phyloP scores from a whole-genome alignment of 257 asterid genomes.

The Lavandula angustifolia region DNA sequence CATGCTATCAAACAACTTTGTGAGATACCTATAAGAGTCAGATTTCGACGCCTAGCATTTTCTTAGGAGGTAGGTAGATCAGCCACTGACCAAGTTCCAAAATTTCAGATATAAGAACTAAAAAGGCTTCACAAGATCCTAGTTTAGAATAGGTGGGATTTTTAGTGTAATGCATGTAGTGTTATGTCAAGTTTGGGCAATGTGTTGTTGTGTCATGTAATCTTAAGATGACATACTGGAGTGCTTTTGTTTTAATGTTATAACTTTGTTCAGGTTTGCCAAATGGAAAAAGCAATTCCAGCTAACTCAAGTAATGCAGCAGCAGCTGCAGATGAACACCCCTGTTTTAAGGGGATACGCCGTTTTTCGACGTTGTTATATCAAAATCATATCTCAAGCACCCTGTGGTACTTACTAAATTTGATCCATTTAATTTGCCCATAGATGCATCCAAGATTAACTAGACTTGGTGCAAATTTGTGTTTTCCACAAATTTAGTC shows the following conservation, averaged over 20 bases:
- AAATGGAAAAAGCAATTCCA: not conserved
- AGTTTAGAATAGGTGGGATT: too few species aligned
- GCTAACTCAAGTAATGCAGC: not conserved
- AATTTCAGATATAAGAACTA: too few species aligned
- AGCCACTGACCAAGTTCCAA: too few species aligned
- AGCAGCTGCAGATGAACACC: slow-evolving; percentile 21
- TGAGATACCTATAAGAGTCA: too few species aligned
- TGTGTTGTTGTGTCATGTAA: not conserved
- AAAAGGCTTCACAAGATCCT: too few species aligned
- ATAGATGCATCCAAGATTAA: not conserved
- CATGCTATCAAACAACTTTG: too few species aligned
- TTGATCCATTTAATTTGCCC: not conserved
- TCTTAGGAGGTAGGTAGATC: too few species aligned
- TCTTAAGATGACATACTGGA: not conserved
- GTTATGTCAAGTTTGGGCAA: not conserved
- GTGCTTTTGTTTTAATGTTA: not conserved
- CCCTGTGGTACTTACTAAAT: slow-evolving; percentile 33
- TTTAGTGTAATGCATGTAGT: too few species aligned
- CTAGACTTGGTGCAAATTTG: not conserved
- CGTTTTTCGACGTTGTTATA: slow-evolving; percentile 31
- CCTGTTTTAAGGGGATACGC: slow-evolving; percentile 35
- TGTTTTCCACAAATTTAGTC: too few species aligned
- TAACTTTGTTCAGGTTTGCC: slow-evolving; percentile 10
- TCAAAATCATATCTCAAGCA: slow-evolving; percentile 18
- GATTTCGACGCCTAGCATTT: too few species aligned